A percentile compares a stretch with the other conserved stretches of the same genome.
These are phyloP conservation scores for Talaromyces sp. DNA, from an alignment of 2,329 filamentous ascomycete genomes.

Conservation along the genomic window DNA sequence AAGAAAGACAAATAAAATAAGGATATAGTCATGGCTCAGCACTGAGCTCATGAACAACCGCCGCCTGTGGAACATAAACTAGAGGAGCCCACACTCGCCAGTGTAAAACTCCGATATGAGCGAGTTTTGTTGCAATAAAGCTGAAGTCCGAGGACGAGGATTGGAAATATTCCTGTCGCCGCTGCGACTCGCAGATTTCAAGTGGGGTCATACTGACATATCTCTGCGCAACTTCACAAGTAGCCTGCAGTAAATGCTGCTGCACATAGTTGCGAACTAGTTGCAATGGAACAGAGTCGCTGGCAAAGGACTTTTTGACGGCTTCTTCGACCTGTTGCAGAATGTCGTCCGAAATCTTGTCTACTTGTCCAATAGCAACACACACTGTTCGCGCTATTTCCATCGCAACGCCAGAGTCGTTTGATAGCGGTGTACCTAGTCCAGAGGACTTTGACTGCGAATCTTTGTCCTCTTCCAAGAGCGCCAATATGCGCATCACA, in stretches of 20 bases:
- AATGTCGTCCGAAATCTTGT: conserved; percentile 32
- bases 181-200: conserved; percentile 44
- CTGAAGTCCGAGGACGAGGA: conserved; percentile 5
- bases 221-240: conserved; percentile 31
- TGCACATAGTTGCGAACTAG: conserved; percentile 34
- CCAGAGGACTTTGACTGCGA: conserved; percentile 16
- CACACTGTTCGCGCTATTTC: conserved; percentile 43
- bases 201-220: conserved; percentile 43
- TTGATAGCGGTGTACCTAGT: conserved; percentile 32
- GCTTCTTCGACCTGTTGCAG: conserved; percentile 33
- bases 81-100: conserved; percentile 84
- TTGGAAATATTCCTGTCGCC: conserved; percentile 18
- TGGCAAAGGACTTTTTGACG: conserved; percentile 35
- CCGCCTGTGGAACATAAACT: conserved; percentile 55
- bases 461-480: conserved; percentile 36
- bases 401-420: conserved; percentile 38
- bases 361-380: conserved; percentile 28
- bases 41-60: conserved; percentile 3
- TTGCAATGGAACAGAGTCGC: conserved; percentile 29
- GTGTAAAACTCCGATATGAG: conserved; percentile 80
- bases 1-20: background rate
- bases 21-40: conserved; percentile 13
- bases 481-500: conserved; percentile 38
- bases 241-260: conserved; percentile 32
- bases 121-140: conserved; percentile 65